A percentile compares a stretch with the other conserved stretches of the same genome.
These are phyloP conservation scores for Isabelozyma gotoi DNA, from an alignment of 805 yeast species.

Conservation along the genomic window DNA sequence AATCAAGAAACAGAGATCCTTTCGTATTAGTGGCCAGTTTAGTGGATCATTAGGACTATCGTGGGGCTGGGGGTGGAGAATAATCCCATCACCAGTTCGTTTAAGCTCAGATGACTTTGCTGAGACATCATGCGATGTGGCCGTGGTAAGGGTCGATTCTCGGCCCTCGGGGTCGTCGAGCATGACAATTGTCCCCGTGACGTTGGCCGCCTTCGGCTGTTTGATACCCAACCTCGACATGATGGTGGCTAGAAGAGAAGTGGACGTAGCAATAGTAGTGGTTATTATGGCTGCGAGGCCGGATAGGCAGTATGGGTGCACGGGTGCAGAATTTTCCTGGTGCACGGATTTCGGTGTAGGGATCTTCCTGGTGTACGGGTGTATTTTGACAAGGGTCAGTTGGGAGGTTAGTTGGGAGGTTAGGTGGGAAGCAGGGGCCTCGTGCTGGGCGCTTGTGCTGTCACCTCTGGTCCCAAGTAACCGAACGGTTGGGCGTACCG, in stretches of 20 bases:
- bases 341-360: not conserved
- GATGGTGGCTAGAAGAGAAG: not conserved
- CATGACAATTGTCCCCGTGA: conserved; percentile 53
- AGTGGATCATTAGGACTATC: conserved; percentile 64
- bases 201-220: conserved; percentile 39
- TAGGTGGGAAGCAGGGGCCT: no score
- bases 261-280: no score
- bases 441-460: no score
- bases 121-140: not conserved
- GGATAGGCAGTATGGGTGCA: not conserved
- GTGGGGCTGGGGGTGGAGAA: conserved; percentile 62
- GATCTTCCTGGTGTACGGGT: no score
- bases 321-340: no score
- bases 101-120: conserved; percentile 30
- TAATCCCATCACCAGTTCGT: conserved; percentile 47
- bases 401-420: no score
- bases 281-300: not conserved
- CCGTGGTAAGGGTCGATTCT: conserved; percentile 6
- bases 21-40: conserved; percentile 62
- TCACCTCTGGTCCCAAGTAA: no score
- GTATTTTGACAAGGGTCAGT: no score
- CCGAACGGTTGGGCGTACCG: no score
- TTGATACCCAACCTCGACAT: conserved; percentile 30
- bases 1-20: conserved; percentile 52
- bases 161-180: conserved; percentile 18